Evolutionary conservation across 2,329 filamentous ascomycete species (phyloP).

Genomic region (Aschersonia sp.): DNA sequence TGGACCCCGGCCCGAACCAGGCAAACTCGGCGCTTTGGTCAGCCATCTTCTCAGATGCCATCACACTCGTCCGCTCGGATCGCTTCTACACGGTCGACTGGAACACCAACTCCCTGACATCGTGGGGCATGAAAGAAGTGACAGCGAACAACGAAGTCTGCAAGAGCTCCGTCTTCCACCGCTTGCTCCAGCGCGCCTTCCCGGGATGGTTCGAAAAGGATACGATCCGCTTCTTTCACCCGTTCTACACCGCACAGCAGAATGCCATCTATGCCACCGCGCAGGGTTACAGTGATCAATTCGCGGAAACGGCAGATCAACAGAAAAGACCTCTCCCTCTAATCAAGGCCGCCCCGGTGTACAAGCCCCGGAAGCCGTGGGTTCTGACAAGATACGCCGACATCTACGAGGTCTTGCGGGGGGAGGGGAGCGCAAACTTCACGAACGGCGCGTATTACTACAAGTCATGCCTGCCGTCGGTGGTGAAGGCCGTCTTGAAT

Average conservation of each 20-base stretch:
- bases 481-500: background rate
- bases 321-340: background rate
- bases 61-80: conserved; percentile 54
- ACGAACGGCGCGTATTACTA: background rate
- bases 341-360: background rate
- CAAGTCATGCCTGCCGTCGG: background rate
- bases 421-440: background rate
- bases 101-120: conserved; percentile 21
- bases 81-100: conserved; percentile 45
- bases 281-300: conserved; percentile 5
- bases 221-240: conserved; percentile 10
- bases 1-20: conserved; percentile 52
- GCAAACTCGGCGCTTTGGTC: conserved; percentile 39
- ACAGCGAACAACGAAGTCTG: conserved; percentile 7
- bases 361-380: background rate
- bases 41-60: conserved; percentile 56
- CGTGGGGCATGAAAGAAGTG: conserved; percentile 8
- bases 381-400: background rate
- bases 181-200: conserved; percentile 10
- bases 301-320: background rate
- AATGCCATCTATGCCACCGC: conserved; percentile 6
- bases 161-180: conserved; percentile 11
- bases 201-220: conserved; percentile 9
- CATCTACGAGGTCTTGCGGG: background rate
- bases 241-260: conserved; percentile 8